Conservation (phyloP, 176 grass and related monocot species). For the Cocos nucifera region DNA sequence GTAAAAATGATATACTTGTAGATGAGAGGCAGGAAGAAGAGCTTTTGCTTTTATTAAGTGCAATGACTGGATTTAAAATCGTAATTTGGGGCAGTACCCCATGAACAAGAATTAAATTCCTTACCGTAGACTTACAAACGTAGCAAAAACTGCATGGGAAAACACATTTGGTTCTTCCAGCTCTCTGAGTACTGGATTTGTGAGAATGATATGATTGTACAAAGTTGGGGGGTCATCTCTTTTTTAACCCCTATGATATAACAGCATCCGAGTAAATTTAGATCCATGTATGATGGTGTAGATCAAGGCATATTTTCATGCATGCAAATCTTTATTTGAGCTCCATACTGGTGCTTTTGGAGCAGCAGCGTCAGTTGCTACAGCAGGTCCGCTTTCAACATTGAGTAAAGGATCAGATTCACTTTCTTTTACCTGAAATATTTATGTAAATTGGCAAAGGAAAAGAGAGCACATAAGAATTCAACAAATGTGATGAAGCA, state of each 20-base stretch:
- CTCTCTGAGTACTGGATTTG: neutral
- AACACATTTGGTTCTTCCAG: neutral
- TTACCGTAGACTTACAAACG: neutral
- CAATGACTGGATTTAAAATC: neutral
- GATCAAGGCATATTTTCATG: conserved; percentile 22
- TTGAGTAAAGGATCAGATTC: conserved; percentile 73
- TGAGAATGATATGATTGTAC: neutral
- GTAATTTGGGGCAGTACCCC: neutral
- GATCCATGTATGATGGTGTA: neutral
- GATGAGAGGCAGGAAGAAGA: too few species aligned
- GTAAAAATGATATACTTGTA: too few species aligned
- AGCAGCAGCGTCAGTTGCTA: conserved; percentile 34
- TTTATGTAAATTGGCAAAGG: neutral
- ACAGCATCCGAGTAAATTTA: neutral
- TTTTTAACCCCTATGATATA: conserved; percentile 36
- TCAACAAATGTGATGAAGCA: neutral
- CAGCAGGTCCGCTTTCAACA: conserved; percentile 42
- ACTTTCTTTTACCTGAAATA: conserved; percentile 42
- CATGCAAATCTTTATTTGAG: conserved; percentile 49
- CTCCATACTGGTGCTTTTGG: conserved; percentile 72
- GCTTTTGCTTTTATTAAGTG: too few species aligned
- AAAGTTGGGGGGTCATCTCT: conserved; percentile 37
- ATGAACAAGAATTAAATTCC: conserved; percentile 2
- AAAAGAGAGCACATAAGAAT: neutral
- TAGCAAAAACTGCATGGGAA: neutral